Conservation (phyloP, 768 basidiomycete genomes). For the Pisolithus tinctorius region DNA sequence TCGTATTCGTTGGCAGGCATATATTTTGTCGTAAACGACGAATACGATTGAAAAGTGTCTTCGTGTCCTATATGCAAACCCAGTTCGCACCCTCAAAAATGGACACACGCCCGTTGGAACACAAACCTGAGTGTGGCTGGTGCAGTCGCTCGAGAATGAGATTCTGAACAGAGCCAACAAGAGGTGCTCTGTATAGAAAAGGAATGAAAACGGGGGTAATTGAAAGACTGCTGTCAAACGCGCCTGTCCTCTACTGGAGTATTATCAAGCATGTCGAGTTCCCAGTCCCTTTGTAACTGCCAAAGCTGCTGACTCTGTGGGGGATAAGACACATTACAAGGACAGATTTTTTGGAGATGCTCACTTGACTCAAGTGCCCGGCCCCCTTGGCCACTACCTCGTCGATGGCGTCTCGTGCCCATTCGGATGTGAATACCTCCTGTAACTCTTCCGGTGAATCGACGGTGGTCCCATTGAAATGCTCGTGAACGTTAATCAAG, state of each 20-base stretch:
- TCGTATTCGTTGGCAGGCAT: constrained; percentile 77
- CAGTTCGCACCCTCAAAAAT: neutral
- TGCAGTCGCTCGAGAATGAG: constrained; percentile 61
- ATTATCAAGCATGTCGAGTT: constrained; percentile 53
- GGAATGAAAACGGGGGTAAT: neutral
- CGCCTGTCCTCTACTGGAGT: constrained; percentile 43
- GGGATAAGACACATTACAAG: constrained; percentile 7
- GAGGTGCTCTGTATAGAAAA: constrained; percentile 28
- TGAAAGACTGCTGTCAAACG: constrained; percentile 1
- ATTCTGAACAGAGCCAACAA: constrained; percentile 47
- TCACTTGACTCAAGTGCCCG: constrained; percentile 59
- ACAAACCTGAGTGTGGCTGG: constrained; percentile 70
- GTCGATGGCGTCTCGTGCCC: constrained; percentile 52
- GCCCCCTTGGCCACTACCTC: constrained; percentile 51
- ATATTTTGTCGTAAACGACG: constrained; percentile 79
- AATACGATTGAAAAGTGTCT: constrained; percentile 79
- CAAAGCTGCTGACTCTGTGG: constrained; percentile 64
- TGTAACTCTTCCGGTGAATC: constrained; percentile 45
- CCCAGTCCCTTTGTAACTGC: constrained; percentile 71
- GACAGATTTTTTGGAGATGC: too few species aligned
- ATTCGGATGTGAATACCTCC: constrained; percentile 52
- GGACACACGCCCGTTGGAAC: neutral
- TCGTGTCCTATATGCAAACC: constrained; percentile 52
- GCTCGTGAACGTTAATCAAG: constrained; percentile 34
- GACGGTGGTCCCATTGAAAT: constrained; percentile 21